These are phyloP conservation scores for Pleurotus cornucopiae DNA, from an alignment of 768 basidiomycete species.

Conservation along the genomic window DNA sequence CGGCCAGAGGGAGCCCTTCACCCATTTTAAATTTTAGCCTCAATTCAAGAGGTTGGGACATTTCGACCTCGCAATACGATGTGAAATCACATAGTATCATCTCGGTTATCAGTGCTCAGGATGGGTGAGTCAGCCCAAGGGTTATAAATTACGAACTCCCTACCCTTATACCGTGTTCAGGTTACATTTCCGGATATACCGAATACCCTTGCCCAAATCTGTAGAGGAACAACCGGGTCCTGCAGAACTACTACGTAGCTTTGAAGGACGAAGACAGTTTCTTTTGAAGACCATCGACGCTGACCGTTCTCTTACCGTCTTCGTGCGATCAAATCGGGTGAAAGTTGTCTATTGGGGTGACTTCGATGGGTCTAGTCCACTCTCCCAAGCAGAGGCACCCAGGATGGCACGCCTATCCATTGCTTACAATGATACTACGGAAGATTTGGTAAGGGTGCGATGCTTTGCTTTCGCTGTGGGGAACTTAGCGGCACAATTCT, in stretches of 20 bases:
- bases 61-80: constrained; percentile 20
- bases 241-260: constrained; percentile 17
- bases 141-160: too few species aligned
- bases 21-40: background rate
- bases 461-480: background rate
- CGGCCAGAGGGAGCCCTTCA: background rate
- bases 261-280: constrained; percentile 18
- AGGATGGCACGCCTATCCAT: too few species aligned
- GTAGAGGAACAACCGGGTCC: background rate
- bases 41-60: constrained; percentile 16
- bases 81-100: constrained; percentile 17
- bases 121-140: constrained; percentile 17
- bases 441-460: constrained; percentile 29
- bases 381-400: too few species aligned
- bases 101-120: constrained; percentile 20
- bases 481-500: background rate
- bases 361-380: background rate
- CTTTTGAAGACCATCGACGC: constrained; percentile 32
- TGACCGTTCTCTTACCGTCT: constrained; percentile 22
- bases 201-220: constrained; percentile 11
- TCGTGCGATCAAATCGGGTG: constrained; percentile 25
- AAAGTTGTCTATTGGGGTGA: constrained; percentile 36
- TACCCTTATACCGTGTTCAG: too few species aligned
- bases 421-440: constrained; percentile 7
- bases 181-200: constrained; percentile 15